Conservation (phyloP, 2,329 filamentous ascomycete genomes). For the Cryphonectria radicalis region DNA sequence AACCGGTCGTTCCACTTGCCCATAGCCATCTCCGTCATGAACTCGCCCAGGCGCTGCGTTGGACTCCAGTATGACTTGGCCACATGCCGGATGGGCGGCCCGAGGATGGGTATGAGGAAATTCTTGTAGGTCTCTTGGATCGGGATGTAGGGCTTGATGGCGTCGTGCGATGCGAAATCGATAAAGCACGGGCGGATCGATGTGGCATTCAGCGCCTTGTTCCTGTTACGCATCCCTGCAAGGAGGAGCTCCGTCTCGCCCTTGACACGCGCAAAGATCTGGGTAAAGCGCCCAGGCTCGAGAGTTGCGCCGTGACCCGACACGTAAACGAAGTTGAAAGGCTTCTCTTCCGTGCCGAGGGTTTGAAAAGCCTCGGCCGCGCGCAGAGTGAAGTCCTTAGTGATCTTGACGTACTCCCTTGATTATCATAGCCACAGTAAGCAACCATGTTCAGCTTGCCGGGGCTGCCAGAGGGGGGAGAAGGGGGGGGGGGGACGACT, state of each 20-base stretch:
- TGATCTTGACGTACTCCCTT: slow-evolving; percentile 69
- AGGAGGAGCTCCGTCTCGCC: slow-evolving; percentile 67
- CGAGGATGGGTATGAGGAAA: slow-evolving; percentile 31
- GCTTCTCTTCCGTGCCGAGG: slow-evolving; percentile 47
- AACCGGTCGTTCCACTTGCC: slow-evolving; percentile 40
- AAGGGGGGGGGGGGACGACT: slow-evolving; percentile 31
- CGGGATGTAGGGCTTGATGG: slow-evolving; percentile 49
- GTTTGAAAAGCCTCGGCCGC: slow-evolving; percentile 64
- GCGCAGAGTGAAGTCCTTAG: slow-evolving; percentile 66
- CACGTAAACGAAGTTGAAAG: slow-evolving; percentile 73
- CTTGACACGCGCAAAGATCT: slow-evolving; percentile 67
- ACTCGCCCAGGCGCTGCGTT: slow-evolving; percentile 48
- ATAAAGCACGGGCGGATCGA: slow-evolving; percentile 64
- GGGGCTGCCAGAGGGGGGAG: too few species aligned
- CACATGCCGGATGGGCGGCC: slow-evolving; percentile 33
- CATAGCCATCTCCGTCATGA: slow-evolving; percentile 51
- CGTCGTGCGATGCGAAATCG: slow-evolving; percentile 51
- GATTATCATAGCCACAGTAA: not conserved
- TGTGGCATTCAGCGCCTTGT: slow-evolving; percentile 55
- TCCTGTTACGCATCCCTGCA: slow-evolving; percentile 52
- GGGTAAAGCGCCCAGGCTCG: slow-evolving; percentile 57
- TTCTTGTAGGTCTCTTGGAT: slow-evolving; percentile 32
- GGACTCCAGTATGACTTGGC: slow-evolving; percentile 43
- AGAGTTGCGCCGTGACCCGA: slow-evolving; percentile 67
- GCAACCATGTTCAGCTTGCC: not conserved